Conservation (phyloP, 495 filamentous ascomycete species). For the Xylaria telfairii region DNA sequence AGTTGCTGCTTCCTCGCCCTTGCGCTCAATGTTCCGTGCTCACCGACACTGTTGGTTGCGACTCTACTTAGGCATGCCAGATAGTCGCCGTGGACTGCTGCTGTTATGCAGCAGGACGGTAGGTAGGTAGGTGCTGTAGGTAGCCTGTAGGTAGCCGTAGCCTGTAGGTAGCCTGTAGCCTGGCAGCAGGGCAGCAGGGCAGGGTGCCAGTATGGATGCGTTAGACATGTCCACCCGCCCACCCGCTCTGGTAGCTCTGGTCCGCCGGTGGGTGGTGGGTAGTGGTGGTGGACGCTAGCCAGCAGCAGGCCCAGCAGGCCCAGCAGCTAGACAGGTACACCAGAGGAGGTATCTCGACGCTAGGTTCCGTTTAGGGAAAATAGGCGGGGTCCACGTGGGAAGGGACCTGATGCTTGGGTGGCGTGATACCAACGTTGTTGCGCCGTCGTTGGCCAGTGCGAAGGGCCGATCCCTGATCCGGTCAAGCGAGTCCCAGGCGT, state of each 20-base stretch:
- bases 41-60: slow-evolving; percentile 19
- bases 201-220: too few species aligned
- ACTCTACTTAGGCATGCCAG: neutral
- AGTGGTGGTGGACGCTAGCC: neutral
- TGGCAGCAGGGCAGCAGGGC: slow-evolving; percentile 12
- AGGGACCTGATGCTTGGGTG: slow-evolving; percentile 18
- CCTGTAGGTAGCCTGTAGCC: slow-evolving; percentile 16
- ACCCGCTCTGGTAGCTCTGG: neutral
- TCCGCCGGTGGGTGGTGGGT: neutral
- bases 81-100: slow-evolving; percentile 8
- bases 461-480: slow-evolving; percentile 12
- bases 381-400: slow-evolving; percentile 30
- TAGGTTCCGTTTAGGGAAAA: slow-evolving; percentile 18
- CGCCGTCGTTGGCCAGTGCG: slow-evolving; percentile 6
- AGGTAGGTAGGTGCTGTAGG: too few species aligned
- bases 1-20: neutral
- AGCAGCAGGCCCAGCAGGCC: too few species aligned
- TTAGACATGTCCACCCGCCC: neutral
- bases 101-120: slow-evolving; percentile 7
- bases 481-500: slow-evolving; percentile 16
- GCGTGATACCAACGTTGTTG: slow-evolving; percentile 23
- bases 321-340: slow-evolving; percentile 2
- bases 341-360: neutral
- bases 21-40: neutral
- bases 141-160: slow-evolving; percentile 15